phyloP scores from a whole-genome alignment of 768 basidiomycete genomes.

The Hygrocybe coccinea region DNA sequence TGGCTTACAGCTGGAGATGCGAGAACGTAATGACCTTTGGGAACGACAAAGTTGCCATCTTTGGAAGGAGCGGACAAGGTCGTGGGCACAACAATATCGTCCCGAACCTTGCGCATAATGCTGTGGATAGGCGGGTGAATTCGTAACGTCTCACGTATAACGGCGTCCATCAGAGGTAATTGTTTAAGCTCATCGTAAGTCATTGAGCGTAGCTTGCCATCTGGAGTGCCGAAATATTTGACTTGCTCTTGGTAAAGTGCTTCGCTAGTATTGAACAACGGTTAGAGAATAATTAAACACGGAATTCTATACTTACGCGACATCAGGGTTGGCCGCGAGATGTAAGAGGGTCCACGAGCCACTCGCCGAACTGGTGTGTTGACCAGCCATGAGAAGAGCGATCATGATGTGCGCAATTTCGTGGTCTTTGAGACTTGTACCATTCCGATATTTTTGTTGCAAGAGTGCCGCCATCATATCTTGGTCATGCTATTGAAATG shows the following conservation, averaged over 20 bases:
- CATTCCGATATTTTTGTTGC: constrained; percentile 79
- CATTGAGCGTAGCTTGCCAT: constrained; percentile 74
- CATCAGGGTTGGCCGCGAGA: constrained; percentile 66
- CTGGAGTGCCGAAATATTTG: constrained; percentile 68
- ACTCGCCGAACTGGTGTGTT: constrained; percentile 94
- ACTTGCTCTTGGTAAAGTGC: constrained; percentile 88
- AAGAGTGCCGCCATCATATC: constrained; percentile 92
- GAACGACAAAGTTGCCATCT: constrained; percentile 74
- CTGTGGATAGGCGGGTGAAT: constrained; percentile 95
- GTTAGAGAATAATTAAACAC: neutral
- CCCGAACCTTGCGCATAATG: constrained; percentile 87
- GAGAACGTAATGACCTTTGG: constrained; percentile 84
- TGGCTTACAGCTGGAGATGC: constrained; percentile 86
- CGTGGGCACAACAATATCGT: constrained; percentile 76
- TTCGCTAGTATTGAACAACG: constrained; percentile 43
- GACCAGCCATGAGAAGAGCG: constrained; percentile 97
- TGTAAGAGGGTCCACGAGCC: constrained; percentile 89
- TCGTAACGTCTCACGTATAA: constrained; percentile 91
- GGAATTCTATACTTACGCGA: constrained; percentile 52
- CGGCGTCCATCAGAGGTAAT: constrained; percentile 78
- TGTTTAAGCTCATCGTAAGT: constrained; percentile 82
- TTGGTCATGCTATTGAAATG: constrained; percentile 49
- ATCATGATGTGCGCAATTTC: constrained; percentile 99
- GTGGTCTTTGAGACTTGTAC: constrained; percentile 70
- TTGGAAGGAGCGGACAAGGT: constrained; percentile 75